These are phyloP conservation scores for Colletotrichum zoysiae DNA, from an alignment of 2,329 filamentous ascomycete genomes.

Conservation along the genomic window DNA sequence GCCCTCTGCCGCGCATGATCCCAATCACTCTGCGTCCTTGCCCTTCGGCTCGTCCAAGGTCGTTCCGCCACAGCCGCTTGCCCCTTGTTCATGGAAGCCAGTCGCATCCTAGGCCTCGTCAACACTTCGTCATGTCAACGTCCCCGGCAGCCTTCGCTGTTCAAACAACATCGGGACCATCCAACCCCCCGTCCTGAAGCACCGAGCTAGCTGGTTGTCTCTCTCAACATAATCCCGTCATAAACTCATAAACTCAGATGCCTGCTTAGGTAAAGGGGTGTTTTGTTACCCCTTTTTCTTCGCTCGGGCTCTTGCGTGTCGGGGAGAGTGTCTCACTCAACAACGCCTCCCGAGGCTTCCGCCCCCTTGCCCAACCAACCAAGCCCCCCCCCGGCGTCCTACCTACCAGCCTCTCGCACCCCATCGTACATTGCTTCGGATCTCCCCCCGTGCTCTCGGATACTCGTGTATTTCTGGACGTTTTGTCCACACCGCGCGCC, in stretches of 20 bases:
- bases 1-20: not conserved
- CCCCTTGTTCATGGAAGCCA: not conserved
- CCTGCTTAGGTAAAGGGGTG: not conserved
- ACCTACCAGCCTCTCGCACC: not conserved
- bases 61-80: not conserved
- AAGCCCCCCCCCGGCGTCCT: not conserved
- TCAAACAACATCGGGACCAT: not conserved
- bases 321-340: not conserved
- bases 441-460: not conserved
- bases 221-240: not conserved
- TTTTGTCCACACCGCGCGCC: not conserved
- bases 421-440: not conserved
- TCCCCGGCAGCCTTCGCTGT: not conserved
- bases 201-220: not conserved
- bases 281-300: not conserved
- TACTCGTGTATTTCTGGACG: not conserved
- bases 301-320: not conserved
- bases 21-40: not conserved
- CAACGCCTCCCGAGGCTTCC: not conserved
- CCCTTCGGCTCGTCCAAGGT: not conserved
- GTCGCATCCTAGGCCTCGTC: not conserved
- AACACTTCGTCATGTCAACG: not conserved
- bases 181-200: not conserved
- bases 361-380: not conserved
- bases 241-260: not conserved